Evolutionary conservation across 2,329 filamentous ascomycete species (phyloP), one percentile per base, ranked within the genome.

Genomic region (Colletotrichum somersetense): DNA sequence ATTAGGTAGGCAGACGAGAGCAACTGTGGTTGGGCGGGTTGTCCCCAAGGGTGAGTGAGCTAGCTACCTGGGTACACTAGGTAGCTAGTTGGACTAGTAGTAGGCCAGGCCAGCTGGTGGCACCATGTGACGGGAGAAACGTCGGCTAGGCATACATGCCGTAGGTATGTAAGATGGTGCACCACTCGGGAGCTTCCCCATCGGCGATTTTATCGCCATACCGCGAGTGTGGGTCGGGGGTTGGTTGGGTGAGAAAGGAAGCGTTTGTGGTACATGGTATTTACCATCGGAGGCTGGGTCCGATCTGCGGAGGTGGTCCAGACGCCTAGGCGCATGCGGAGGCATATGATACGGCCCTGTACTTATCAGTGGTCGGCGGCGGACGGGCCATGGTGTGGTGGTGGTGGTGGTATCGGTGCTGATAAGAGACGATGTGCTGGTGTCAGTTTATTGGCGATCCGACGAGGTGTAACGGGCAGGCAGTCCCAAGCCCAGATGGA

Each of bases 391-490:
- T 40, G 46, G 46, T 52, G 30, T n/a, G 5, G 18, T 44, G 42
- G 40, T 42, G 40, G 20, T n/a, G 18, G 18, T 30, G 61, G 61
- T 53, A 35, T 23, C 20, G 33, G 30, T 52, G 12, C 33, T 42
- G 61, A 63, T 63, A 63, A 53, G 61, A 52, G 61, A 52, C 38
- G 61, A 42, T 63, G 35, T 63, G 61, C 48, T 52, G 61, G 61
- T 63, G 46, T 50, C 40, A 42, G 48, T 63, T 53, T 23, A 53
- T 63, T 63, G 46, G 61, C 61, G 46, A 62, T 30, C 55, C 33
- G 46, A 38, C 14, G n/a, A 56, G 44, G 5, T 38, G 44, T 30
- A 62, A 50, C 33, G 30, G 18, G 3, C 14, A 26, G 44, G 30
- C 30, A 30, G 30, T 30, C 44, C 26, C 18, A 18, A 35, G 30